Base-by-base conservation (phyloP, 495 filamentous ascomycete genomes). In the Neurospora sublineolata region DNA sequence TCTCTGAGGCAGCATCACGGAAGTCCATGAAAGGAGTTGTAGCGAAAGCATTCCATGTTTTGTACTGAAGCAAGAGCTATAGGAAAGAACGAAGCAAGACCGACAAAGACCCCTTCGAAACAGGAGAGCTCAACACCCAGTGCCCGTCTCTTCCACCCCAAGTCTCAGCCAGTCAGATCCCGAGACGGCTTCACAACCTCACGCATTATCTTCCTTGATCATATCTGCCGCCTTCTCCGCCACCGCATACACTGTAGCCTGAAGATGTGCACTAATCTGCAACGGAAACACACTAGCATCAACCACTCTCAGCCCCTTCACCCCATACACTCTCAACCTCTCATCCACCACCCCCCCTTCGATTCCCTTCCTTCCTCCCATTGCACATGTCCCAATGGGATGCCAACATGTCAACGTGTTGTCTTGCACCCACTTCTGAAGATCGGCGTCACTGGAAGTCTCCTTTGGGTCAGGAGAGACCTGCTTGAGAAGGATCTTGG, bases 271-370 rank as follows among this genome's bases (percentile, higher is more conserved):
- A 64, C 82, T 81, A 18, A 84, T 79, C 71, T 83, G 81, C 37
- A 84, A 74, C 14, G 87, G 85, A 69, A 88, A 81, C 4, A 88
- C 76, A 69, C 83, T 85, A 0, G 87, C 84, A 78, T 88, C 87
- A 0, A 81, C 83, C 18, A 88, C 85, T 0, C 86, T 77, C 68
- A 88, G 73, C 3, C 81, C 79, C 70, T 82, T 75, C 3, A 86
- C 83, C 0, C 86, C 86, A 71, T 86, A 84, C 7, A 89, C 86
- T 23, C 78, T 79, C 68, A 89, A 76, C 36, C 81, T 72, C 9
- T 78, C 75, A 76, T 87, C 84, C 1, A 89, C 84, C 4, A 88
- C 87, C 0, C 85, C 86, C 0, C 72, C 77, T 2, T 78, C 52
- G 1, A 39, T 69, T 10, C 78, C 77, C 11, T 75, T 74, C 0